Evolutionary conservation across 441 rosid species (phyloP).

Genomic region (Euphorbia schlechtendalii): DNA sequence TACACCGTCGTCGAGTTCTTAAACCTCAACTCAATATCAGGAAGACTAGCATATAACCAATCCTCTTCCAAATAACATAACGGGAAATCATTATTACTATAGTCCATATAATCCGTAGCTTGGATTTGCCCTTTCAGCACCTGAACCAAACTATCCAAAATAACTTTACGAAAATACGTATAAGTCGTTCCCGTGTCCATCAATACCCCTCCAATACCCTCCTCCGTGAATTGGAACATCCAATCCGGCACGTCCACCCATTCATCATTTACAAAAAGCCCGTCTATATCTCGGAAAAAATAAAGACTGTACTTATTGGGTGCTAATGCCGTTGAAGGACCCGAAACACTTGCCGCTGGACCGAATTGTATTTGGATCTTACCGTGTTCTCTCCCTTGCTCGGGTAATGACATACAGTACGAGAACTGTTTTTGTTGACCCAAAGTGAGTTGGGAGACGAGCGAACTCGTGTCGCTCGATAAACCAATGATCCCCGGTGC

Average conservation of each 20-base stretch:
- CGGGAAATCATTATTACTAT: not conserved
- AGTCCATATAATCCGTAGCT: not conserved
- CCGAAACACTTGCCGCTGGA: conserved; percentile 6
- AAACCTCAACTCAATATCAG: not conserved
- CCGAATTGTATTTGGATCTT: not conserved
- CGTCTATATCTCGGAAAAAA: not conserved
- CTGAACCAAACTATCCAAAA: not conserved
- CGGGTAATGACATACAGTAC: not conserved
- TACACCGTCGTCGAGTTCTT: not conserved
- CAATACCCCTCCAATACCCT: not conserved
- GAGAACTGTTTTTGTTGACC: not conserved
- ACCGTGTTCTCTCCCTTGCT: not conserved
- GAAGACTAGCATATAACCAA: not conserved
- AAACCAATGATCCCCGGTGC: conserved; percentile 1
- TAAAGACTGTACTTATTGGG: not conserved
- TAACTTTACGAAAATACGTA: not conserved
- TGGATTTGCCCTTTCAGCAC: not conserved
- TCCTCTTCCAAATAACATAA: not conserved
- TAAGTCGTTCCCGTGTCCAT: conserved; percentile 2
- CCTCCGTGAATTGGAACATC: not conserved
- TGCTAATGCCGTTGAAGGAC: not conserved
- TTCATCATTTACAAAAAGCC: not conserved
- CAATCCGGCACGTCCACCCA: not conserved
- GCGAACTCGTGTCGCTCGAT: not conserved
- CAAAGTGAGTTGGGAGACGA: not conserved